Conservation (phyloP, 352 stramenopile genomes). For the Phytophthora rubi region DNA sequence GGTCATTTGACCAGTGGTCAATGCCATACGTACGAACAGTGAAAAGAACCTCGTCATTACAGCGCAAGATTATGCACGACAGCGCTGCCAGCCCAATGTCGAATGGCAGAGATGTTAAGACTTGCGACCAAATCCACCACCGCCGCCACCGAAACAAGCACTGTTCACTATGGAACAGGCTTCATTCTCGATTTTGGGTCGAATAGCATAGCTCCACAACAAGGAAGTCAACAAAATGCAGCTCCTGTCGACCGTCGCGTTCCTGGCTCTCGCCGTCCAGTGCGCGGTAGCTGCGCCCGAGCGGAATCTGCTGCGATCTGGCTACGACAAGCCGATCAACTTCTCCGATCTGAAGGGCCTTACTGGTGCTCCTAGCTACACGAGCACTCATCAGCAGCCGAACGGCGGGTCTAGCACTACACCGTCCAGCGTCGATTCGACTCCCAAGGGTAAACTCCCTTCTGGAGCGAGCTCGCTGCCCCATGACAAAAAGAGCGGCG, state of each 20-base stretch:
- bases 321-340: conserved; percentile 7
- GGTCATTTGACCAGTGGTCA: too few species aligned
- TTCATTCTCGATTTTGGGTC: background rate
- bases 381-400: background rate
- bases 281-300: conserved; percentile 6
- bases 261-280: conserved; percentile 11
- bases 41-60: too few species aligned
- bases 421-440: background rate
- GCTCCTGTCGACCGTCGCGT: conserved; percentile 6
- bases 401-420: background rate
- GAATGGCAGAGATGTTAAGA: background rate
- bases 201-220: background rate
- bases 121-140: background rate
- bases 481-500: background rate
- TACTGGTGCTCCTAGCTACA: background rate
- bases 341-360: conserved; percentile 2
- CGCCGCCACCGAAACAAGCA: background rate
- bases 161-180: background rate
- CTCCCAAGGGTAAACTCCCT: background rate
- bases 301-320: conserved; percentile 16
- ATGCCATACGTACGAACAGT: too few species aligned
- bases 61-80: too few species aligned
- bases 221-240: background rate
- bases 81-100: too few species aligned
- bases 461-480: background rate